Conservation (phyloP, 345 rosid genomes). For the Lumnitzera littorea region DNA sequence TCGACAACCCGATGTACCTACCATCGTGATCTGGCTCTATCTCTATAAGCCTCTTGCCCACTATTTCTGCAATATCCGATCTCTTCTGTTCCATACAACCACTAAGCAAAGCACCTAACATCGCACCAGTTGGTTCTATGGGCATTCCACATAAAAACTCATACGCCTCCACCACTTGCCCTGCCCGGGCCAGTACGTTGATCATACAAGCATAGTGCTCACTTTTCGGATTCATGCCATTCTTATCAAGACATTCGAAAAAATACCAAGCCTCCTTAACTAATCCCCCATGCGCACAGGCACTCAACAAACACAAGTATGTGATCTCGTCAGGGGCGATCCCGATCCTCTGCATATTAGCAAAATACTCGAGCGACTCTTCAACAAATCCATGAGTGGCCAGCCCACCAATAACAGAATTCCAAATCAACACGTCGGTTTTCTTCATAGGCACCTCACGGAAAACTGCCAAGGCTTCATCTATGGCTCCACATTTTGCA, state of each 20-base stretch:
- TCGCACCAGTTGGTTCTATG: conserved; percentile 50
- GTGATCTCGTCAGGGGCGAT: conserved; percentile 73
- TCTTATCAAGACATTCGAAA: conserved; percentile 34
- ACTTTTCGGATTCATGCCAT: conserved; percentile 37
- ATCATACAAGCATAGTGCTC: conserved; percentile 94
- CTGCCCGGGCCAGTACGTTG: conserved; percentile 72
- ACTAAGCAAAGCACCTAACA: conserved; percentile 66
- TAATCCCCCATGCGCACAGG: conserved; percentile 83
- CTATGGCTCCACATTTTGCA: conserved; percentile 77
- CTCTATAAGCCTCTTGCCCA: conserved; percentile 70
- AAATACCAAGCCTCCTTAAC: conserved; percentile 62
- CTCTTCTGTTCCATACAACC: conserved; percentile 67
- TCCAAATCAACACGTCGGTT: conserved; percentile 72
- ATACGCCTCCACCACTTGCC: conserved; percentile 55
- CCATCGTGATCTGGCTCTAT: conserved; percentile 69
- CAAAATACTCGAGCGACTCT: conserved; percentile 51
- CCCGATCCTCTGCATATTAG: conserved; percentile 44
- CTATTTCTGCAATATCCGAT: conserved; percentile 54
- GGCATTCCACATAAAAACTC: conserved; percentile 46
- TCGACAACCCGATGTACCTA: conserved; percentile 60
- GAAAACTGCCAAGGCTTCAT: conserved; percentile 59
- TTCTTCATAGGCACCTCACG: conserved; percentile 16
- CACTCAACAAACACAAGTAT: conserved; percentile 60
- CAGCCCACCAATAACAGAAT: conserved; percentile 82
- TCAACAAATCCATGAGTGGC: conserved; percentile 64